Conservation (phyloP, 805 yeast species). For the Cyberlindnera maritima region DNA sequence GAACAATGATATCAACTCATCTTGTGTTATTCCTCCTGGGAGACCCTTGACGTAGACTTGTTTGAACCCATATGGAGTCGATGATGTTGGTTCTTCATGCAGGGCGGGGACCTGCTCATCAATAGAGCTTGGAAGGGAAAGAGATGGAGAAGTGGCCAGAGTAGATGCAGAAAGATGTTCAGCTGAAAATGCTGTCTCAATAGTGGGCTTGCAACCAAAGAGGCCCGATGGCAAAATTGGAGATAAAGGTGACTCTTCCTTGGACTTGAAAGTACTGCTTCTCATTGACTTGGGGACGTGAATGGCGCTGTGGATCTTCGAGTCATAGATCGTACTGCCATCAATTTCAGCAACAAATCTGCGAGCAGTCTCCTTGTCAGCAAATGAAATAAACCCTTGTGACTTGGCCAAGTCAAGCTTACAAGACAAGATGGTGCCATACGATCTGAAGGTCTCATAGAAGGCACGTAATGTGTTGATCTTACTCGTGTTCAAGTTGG, state of each 20-base stretch:
- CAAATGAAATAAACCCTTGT: conserved; percentile 41
- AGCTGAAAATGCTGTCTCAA: background rate
- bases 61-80: conserved; percentile 8
- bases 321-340: conserved; percentile 29
- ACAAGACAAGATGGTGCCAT: conserved; percentile 45
- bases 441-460: conserved; percentile 46
- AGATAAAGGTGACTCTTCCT: background rate
- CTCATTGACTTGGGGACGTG: conserved; percentile 34
- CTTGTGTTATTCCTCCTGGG: conserved; percentile 37
- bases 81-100: background rate
- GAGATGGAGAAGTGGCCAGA: conserved; percentile 1
- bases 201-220: background rate
- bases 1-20: conserved; percentile 43
- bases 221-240: background rate
- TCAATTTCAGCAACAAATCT: conserved; percentile 33
- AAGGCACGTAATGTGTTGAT: conserved; percentile 41
- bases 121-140: background rate
- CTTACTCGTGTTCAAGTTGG: conserved; percentile 34
- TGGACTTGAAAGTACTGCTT: background rate
- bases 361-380: conserved; percentile 32
- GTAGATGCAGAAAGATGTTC: conserved; percentile 2
- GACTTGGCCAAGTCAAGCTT: conserved; percentile 36
- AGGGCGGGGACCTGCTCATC: background rate
- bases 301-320: conserved; percentile 35
- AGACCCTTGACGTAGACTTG: conserved; percentile 48